Base-by-base conservation (phyloP, 768 basidiomycete species). In the Lactarius hengduanensis region DNA sequence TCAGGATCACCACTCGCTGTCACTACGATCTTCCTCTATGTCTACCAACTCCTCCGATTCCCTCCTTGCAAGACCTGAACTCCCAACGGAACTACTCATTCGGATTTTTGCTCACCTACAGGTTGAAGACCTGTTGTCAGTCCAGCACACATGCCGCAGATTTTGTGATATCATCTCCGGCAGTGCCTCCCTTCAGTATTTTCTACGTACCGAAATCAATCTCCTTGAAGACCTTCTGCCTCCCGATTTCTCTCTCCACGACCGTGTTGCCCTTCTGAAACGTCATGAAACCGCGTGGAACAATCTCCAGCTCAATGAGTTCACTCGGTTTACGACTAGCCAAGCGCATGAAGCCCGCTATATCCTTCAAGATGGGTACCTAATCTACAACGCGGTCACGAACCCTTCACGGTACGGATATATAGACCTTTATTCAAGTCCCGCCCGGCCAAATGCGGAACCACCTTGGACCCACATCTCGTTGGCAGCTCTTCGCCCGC, bases 361-460 rank as follows among this genome's bases (percentile, higher is more conserved):
- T 56, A 10, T 34, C 20, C 55, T 56, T 34, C 55, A 30, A 56
- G 55, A 56, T 10, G 55, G 55, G 26, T 53, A 66, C 36, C 26
- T 66, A 10, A 62, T 66, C 22, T 62, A 62, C 40, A 53, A 54
- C 9, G 38, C 20, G 1, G 4, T 41, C 13, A 22, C 47, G 2
- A 30, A 16, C 18, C 38, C 38, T 8, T 11, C 22, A 26, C 61
- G 38, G 8, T 66, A 66, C 11, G 50, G 61, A 43, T 66, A 66
- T 20, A 50, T 54, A 11, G 65, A 66, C 34, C 65, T 66, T 9
- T 45, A 50, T 53, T 53, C 50, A 15, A 53, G 22, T 10, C 43
- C 61, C 20, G 57, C 50, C 22, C 13, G 13, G 1, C 57, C 61
- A 22, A 11, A 62, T 6, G 47, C 62, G 20, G 38, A 53, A 18